These are phyloP conservation scores for Trichoderma breve DNA, from an alignment of 2,329 filamentous ascomycete species.

Conservation along the genomic window DNA sequence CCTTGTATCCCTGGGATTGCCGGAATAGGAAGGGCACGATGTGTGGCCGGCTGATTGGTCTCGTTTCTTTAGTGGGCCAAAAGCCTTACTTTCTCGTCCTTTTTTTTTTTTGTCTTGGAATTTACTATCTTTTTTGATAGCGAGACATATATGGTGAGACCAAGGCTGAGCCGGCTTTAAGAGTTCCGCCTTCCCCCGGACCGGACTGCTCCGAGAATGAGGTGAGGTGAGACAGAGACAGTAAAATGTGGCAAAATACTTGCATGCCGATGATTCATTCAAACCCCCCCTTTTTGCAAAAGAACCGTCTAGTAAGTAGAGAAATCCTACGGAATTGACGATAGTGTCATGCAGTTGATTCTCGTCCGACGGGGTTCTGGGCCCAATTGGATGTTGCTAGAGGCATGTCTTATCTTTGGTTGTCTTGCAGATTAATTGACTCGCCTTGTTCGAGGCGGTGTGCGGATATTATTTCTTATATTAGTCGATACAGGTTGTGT, in stretches of 20 bases:
- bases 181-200: not conserved
- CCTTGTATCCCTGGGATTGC: conserved; percentile 3
- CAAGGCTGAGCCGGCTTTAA: not conserved
- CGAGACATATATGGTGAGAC: not conserved
- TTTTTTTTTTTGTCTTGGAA: not conserved
- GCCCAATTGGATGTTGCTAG: not conserved
- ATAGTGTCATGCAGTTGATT: not conserved
- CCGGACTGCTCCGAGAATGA: not conserved
- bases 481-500: not conserved
- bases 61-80: not conserved
- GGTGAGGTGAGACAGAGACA: not conserved
- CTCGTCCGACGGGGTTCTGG: not conserved
- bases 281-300: not conserved
- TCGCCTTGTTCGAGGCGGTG: not conserved
- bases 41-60: conserved; percentile 11
- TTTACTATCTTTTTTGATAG: not conserved
- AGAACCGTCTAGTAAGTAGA: not conserved
- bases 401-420: not conserved
- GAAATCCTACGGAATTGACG: not conserved
- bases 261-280: not conserved
- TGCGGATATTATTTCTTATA: not conserved
- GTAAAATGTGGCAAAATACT: not conserved
- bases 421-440: not conserved
- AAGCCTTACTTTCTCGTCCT: not conserved
- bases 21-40: conserved; percentile 19